These are phyloP conservation scores for Cercospora beticola DNA, from an alignment of 2,329 filamentous ascomycete genomes.

Conservation along the genomic window DNA sequence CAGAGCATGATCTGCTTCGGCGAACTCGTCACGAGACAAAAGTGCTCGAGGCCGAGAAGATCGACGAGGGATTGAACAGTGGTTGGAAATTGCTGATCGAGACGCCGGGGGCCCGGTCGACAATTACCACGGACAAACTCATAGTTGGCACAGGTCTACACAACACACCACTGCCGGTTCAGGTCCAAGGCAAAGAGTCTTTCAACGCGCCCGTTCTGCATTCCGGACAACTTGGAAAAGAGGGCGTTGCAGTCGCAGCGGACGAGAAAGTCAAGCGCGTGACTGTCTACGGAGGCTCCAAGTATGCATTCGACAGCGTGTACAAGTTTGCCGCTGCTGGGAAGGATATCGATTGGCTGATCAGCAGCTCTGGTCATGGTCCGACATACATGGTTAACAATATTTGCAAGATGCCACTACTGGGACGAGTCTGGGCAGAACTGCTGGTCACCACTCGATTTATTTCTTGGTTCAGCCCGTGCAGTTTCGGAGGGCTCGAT, in stretches of 20 bases:
- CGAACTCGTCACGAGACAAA: constrained; percentile 12
- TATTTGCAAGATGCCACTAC: constrained; percentile 3
- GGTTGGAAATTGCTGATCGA: constrained; percentile 14
- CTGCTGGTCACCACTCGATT: constrained; percentile 17
- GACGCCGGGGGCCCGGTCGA: neutral
- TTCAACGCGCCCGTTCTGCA: constrained; percentile 14
- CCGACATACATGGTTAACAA: constrained; percentile 15
- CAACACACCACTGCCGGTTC: constrained; percentile 3
- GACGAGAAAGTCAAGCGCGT: constrained; percentile 8
- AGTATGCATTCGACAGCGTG: constrained; percentile 18
- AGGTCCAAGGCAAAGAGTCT: constrained; percentile 9
- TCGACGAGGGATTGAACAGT: constrained; percentile 1
- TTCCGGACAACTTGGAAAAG: constrained; percentile 3
- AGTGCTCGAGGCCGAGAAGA: constrained; percentile 15
- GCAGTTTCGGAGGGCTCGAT: constrained; percentile 12
- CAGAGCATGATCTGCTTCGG: constrained; percentile 8
- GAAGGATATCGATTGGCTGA: constrained; percentile 20
- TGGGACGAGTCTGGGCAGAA: constrained; percentile 15
- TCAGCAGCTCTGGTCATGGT: constrained; percentile 18
- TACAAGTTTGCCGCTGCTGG: constrained; percentile 17
- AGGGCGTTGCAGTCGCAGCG: constrained; percentile 4
- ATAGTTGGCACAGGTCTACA: constrained; percentile 13
- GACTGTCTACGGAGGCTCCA: constrained; percentile 18
- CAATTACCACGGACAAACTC: constrained; percentile 14
- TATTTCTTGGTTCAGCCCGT: constrained; percentile 16